Conservation (phyloP, 2,329 filamentous ascomycete species). For the Colletotrichum sublineola region DNA sequence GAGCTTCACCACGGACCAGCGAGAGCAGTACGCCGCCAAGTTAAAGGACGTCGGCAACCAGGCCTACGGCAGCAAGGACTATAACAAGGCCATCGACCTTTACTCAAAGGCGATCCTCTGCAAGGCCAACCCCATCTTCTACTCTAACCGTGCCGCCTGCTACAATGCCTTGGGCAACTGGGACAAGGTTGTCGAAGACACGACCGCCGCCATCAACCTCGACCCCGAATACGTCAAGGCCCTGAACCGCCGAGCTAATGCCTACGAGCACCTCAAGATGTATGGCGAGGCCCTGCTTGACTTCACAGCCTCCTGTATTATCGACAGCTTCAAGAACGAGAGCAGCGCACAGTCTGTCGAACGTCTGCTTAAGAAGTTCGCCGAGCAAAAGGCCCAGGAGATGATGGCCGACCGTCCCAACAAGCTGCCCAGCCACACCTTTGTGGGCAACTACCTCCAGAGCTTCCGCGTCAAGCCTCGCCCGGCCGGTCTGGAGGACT, state of each 20-base stretch:
- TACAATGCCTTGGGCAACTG: conserved; percentile 94
- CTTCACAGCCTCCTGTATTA: conserved; percentile 99
- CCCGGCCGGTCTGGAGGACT: conserved; percentile 85
- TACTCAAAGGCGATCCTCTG: conserved; percentile 97
- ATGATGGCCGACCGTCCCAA: conserved; percentile 88
- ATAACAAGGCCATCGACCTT: conserved; percentile 91
- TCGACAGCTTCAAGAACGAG: conserved; percentile 96
- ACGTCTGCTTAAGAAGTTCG: conserved; percentile 94
- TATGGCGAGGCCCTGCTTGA: conserved; percentile 96
- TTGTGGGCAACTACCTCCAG: conserved; percentile 98
- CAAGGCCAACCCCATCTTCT: conserved; percentile 98
- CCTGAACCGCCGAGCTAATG: conserved; percentile 94
- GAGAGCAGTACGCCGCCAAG: conserved; percentile 89
- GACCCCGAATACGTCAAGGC: conserved; percentile 98
- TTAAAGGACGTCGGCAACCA: conserved; percentile 97
- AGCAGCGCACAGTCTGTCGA: conserved; percentile 90
- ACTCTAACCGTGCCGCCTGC: conserved; percentile 98
- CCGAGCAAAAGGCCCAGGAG: conserved; percentile 91
- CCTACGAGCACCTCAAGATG: conserved; percentile 92
- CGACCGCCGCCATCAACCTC: conserved; percentile 92
- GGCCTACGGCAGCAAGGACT: conserved; percentile 94
- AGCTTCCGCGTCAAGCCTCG: conserved; percentile 91
- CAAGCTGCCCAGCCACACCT: conserved; percentile 94
- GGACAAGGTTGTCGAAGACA: conserved; percentile 97
- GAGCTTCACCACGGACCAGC: conserved; percentile 71